phyloP scores from a whole-genome alignment of 305 asterid species.

The Solanum chacoense region DNA sequence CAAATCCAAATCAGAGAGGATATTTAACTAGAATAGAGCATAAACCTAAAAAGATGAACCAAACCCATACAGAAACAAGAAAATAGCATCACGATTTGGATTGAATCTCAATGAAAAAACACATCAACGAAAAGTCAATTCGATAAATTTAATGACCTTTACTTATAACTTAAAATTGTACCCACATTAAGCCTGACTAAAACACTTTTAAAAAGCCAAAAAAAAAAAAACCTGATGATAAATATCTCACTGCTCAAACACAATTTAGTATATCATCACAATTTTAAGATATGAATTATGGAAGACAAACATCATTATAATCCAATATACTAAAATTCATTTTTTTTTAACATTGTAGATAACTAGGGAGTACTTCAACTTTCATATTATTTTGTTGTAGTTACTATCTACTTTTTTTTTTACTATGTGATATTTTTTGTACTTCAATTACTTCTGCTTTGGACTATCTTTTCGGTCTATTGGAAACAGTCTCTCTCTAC shows the following conservation, averaged over 20 bases:
- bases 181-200: background rate
- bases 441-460: background rate
- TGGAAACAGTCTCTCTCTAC: background rate
- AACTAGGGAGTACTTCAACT: background rate
- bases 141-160: background rate
- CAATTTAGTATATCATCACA: background rate
- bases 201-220: background rate
- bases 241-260: background rate
- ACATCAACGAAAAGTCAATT: background rate
- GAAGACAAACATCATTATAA: background rate
- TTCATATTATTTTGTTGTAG: background rate
- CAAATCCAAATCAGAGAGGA: background rate
- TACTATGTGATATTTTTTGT: background rate
- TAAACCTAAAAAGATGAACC: background rate
- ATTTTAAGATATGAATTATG: background rate
- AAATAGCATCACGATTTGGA: background rate
- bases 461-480: background rate
- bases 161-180: background rate
- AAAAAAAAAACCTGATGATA: background rate
- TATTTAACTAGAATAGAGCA: background rate
- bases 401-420: background rate
- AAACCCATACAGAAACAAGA: background rate
- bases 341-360: background rate
- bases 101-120: background rate
- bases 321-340: background rate